These are phyloP conservation scores for Pseudopithomyces maydicus DNA, from an alignment of 2,329 filamentous ascomycete genomes.

Conservation along the genomic window DNA sequence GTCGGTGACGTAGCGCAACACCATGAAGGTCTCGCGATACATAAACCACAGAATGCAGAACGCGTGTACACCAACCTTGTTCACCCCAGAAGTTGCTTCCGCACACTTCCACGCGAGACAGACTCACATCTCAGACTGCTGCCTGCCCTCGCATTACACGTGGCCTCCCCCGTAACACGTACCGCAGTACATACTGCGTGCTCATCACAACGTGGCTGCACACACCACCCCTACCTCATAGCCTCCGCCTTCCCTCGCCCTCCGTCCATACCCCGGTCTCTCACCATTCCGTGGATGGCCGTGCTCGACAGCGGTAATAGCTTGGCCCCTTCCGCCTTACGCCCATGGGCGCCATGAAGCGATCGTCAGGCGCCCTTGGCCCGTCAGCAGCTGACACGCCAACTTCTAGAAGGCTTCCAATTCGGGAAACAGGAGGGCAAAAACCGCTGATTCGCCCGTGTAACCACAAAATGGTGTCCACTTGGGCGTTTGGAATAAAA, in stretches of 20 bases:
- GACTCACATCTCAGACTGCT: background rate
- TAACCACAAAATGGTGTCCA: background rate
- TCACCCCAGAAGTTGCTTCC: background rate
- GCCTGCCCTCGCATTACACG: slow-evolving; percentile 4
- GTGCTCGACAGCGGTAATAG: background rate
- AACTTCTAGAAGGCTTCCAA: slow-evolving; percentile 11
- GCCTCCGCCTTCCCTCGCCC: background rate
- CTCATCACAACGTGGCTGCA: slow-evolving; percentile 13
- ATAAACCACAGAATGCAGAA: background rate
- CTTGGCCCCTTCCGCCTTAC: background rate
- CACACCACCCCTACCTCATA: slow-evolving; percentile 1
- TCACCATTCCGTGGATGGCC: slow-evolving; percentile 4
- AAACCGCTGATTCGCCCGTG: background rate
- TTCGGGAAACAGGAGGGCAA: background rate
- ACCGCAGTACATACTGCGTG: background rate
- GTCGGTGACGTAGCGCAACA: background rate
- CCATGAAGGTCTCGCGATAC: background rate
- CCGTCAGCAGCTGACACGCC: slow-evolving; percentile 6
- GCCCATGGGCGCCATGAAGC: background rate
- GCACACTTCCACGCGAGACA: background rate
- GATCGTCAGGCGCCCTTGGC: slow-evolving; percentile 1
- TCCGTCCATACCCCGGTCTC: slow-evolving; percentile 3
- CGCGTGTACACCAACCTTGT: background rate
- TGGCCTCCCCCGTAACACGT: background rate
- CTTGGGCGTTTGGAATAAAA: slow-evolving; percentile 1